phyloP scores from a whole-genome alignment of 1,284 basidiomycete species.

The Pyrrhoderma noxium region DNA sequence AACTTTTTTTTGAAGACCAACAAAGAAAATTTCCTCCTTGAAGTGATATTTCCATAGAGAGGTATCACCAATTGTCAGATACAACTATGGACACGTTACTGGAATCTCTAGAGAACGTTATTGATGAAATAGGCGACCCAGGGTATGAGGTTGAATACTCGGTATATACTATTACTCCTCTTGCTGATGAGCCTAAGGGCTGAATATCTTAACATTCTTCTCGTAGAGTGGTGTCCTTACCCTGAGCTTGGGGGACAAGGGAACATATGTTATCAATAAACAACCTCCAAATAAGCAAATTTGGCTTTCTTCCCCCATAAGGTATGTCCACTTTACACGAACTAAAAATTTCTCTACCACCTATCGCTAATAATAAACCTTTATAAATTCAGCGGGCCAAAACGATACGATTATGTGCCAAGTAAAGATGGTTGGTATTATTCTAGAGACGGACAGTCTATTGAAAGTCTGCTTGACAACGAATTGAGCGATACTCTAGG shows the following conservation, averaged over 20 bases:
- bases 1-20: slow-evolving; percentile 14
- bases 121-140: slow-evolving; percentile 55
- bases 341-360: not conserved
- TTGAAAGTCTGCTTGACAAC: slow-evolving; percentile 62
- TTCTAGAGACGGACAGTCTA: slow-evolving; percentile 53
- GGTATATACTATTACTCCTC: slow-evolving; percentile 44
- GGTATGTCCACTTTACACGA: slow-evolving; percentile 34
- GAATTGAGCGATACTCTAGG: slow-evolving; percentile 45
- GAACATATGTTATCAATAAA: slow-evolving; percentile 99
- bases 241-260: slow-evolving; percentile 71
- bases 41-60: slow-evolving; percentile 45
- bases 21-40: not conserved
- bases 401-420: slow-evolving; percentile 74
- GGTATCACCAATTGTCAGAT: slow-evolving; percentile 78
- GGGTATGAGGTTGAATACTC: slow-evolving; percentile 90
- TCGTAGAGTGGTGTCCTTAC: slow-evolving; percentile 84
- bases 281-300: slow-evolving; percentile 99
- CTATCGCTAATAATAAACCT: not conserved
- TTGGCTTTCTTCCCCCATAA: slow-evolving; percentile 90
- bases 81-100: slow-evolving; percentile 77
- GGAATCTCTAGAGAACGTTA: slow-evolving; percentile 69
- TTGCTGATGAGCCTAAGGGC: not conserved
- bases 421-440: slow-evolving; percentile 69
- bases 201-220: not conserved
- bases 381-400: slow-evolving; percentile 61